These are phyloP conservation scores for Ochetophila trinervis DNA, from an alignment of 306 rosid genomes.

Conservation along the genomic window DNA sequence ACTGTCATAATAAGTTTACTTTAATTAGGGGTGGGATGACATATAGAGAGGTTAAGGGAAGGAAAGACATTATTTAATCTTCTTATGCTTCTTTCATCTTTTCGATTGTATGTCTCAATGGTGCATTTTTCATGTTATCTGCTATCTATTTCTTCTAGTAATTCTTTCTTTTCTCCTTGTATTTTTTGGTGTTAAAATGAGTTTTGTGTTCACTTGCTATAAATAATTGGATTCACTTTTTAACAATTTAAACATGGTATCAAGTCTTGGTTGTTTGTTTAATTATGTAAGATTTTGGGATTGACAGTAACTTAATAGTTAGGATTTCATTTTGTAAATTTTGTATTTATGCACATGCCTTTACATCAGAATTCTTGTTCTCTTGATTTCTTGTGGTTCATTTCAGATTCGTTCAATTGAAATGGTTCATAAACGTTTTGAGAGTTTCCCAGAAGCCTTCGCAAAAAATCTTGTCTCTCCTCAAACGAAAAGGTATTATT, in stretches of 20 bases:
- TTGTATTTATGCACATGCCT: not conserved
- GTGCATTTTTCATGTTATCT: too few relatives aligned
- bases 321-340: not conserved
- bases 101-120: too few relatives aligned
- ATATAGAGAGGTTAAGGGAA: too few relatives aligned
- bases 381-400: conserved; percentile 23
- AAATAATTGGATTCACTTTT: not conserved
- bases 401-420: conserved; percentile 92
- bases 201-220: not conserved
- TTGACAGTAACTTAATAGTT: not conserved
- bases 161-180: too few relatives aligned
- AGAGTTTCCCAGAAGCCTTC: conserved; percentile 93
- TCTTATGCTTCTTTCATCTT: not conserved
- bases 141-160: too few relatives aligned
- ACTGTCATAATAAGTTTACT: too few relatives aligned
- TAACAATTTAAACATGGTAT: too few relatives aligned
- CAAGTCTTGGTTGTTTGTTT: too few relatives aligned
- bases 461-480: conserved; percentile 64
- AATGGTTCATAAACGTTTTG: conserved; percentile 98
- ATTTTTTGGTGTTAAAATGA: too few relatives aligned
- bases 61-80: not conserved
- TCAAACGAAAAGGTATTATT: conserved; percentile 48
- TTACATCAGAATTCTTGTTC: conserved; percentile 13
- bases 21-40: too few relatives aligned
- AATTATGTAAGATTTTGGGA: too few relatives aligned